A percentile compares a stretch with the other conserved stretches of the same genome.
phyloP scores from a whole-genome alignment of 1,284 basidiomycete genomes.

The Cutaneotrichosporon arboriforme region DNA sequence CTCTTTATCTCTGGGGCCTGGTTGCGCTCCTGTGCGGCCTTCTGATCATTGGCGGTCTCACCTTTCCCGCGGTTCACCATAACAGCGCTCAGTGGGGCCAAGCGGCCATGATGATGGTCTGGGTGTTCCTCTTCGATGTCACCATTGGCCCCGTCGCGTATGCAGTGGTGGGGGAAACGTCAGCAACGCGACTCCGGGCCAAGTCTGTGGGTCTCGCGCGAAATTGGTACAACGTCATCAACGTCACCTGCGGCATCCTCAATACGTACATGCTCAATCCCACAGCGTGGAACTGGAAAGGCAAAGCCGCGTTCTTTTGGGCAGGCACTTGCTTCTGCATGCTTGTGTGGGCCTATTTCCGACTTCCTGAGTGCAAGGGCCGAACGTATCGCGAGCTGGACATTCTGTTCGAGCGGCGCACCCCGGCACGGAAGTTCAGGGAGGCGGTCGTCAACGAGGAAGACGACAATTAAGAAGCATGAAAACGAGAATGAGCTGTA shows the following conservation, averaged over 20 bases:
- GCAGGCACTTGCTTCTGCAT: constrained; percentile 27
- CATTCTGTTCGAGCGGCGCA: constrained; percentile 42
- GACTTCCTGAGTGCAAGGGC: constrained; percentile 35
- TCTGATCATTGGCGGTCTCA: constrained; percentile 49
- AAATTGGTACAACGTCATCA: constrained; percentile 46
- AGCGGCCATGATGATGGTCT: constrained; percentile 21
- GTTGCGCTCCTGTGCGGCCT: constrained; percentile 40
- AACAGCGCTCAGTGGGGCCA: constrained; percentile 12
- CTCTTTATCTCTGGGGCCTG: constrained; percentile 50
- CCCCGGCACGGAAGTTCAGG: constrained; percentile 43
- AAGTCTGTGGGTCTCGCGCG: constrained; percentile 52
- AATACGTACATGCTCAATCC: constrained; percentile 22
- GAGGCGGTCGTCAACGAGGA: constrained; percentile 30
- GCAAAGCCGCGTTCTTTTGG: constrained; percentile 47
- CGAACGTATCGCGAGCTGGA: constrained; percentile 48
- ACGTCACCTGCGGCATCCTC: constrained; percentile 13
- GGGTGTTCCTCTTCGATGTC: constrained; percentile 25
- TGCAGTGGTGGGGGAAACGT: constrained; percentile 46
- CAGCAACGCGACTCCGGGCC: constrained; percentile 47
- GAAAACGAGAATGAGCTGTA: no score
- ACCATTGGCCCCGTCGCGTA: constrained; percentile 22
- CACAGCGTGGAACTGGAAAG: constrained; percentile 20
- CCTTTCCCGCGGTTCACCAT: constrained; percentile 4
- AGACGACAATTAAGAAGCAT: constrained; percentile 1
- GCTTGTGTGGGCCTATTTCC: constrained; percentile 21